Percentiles rank a stretch among this genome's conserved stretches.
phyloP scores from a whole-genome alignment of 768 basidiomycete species.

The Termitomyces sp. region DNA sequence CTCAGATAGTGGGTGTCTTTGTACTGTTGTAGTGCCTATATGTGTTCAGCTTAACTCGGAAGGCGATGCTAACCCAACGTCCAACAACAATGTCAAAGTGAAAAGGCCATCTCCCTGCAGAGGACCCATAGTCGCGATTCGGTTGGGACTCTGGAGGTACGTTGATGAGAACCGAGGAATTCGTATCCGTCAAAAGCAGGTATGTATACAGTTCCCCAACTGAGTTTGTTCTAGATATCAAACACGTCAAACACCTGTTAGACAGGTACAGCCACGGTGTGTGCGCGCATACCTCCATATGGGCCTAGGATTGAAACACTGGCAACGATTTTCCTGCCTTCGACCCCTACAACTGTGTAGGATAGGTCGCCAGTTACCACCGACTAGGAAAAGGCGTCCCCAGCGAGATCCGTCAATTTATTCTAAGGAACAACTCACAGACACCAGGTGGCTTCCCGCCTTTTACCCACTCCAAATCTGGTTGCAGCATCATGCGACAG shows the following conservation, averaged over 20 bases:
- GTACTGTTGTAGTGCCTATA: conserved; percentile 53
- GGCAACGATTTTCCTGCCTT: conserved; percentile 51
- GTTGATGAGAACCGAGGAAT: conserved; percentile 33
- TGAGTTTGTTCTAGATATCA: conserved; percentile 22
- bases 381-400: conserved; percentile 30
- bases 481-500: conserved; percentile 62
- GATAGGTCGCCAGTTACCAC: conserved; percentile 52
- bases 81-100: conserved; percentile 44
- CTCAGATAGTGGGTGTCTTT: conserved; percentile 1
- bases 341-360: conserved; percentile 70
- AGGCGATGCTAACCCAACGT: conserved; percentile 56
- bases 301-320: conserved; percentile 62
- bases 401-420: background rate
- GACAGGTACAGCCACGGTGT: too few species aligned
- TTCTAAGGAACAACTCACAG: conserved; percentile 35
- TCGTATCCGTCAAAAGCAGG: conserved; percentile 44
- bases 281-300: conserved; percentile 63
- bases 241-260: background rate
- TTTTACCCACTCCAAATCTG: conserved; percentile 62
- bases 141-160: conserved; percentile 44
- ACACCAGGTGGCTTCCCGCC: conserved; percentile 76
- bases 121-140: conserved; percentile 59
- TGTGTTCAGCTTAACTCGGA: conserved; percentile 68
- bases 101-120: conserved; percentile 64
- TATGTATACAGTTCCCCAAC: conserved; percentile 68